Evolutionary conservation across 306 rosid genomes (phyloP).

Genomic region (Quercus bicolor): DNA sequence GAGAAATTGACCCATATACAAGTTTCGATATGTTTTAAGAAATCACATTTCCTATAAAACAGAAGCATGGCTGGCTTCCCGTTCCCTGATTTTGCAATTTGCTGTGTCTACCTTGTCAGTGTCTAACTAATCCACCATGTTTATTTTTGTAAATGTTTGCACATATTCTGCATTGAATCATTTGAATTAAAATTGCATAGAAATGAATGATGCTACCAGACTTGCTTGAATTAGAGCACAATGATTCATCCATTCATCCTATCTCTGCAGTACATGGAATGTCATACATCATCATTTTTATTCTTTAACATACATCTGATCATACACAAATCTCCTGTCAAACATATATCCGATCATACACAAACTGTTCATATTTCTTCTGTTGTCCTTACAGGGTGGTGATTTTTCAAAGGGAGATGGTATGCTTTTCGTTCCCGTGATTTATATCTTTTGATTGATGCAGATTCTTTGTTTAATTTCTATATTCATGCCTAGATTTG

Average conservation of each 20-base stretch:
- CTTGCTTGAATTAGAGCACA: background rate
- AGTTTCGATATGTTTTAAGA: background rate
- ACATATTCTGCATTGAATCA: background rate
- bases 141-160: background rate
- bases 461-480: slow-evolving; percentile 27
- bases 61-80: background rate
- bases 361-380: slow-evolving; percentile 4
- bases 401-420: slow-evolving; percentile 92
- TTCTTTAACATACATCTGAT: background rate
- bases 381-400: slow-evolving; percentile 72
- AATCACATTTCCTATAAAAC: background rate
- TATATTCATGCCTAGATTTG: slow-evolving; percentile 27
- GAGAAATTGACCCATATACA: background rate
- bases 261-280: background rate
- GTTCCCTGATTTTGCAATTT: background rate
- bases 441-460: slow-evolving; percentile 21
- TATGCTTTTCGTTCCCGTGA: slow-evolving; percentile 38
- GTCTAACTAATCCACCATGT: background rate
- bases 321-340: slow-evolving; percentile 8
- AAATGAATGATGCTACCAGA: background rate
- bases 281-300: background rate
- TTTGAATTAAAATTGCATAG: background rate
- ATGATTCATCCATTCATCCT: background rate
- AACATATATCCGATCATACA: slow-evolving; percentile 7
- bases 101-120: background rate